phyloP scores from a whole-genome alignment of 2,329 filamentous ascomycete species.

The Trichophyton mentagrophytes region DNA sequence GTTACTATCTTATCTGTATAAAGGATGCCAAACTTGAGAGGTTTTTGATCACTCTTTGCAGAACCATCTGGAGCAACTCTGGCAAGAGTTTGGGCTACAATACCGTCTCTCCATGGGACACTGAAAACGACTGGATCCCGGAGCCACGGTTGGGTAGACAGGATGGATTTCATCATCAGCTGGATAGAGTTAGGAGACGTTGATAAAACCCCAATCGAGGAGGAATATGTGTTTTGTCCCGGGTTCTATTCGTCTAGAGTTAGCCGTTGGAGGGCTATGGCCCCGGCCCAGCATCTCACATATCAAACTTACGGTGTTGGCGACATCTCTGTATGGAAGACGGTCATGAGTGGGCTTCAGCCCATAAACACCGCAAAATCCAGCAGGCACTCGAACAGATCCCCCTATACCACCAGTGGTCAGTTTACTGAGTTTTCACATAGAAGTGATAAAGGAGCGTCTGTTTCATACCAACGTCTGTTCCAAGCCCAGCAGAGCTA shows the following conservation, averaged over 20 bases:
- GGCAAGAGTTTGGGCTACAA: conserved; percentile 23
- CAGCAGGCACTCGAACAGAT: conserved; percentile 46
- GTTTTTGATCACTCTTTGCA: conserved; percentile 16
- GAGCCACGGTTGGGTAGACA: conserved; percentile 51
- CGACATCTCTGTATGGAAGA: conserved; percentile 45
- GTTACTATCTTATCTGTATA: conserved; percentile 39
- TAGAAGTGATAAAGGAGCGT: not conserved
- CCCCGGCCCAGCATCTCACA: not conserved
- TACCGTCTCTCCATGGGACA: conserved; percentile 49
- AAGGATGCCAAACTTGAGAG: conserved; percentile 44
- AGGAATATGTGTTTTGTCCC: conserved; percentile 51
- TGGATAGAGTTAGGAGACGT: conserved; percentile 43
- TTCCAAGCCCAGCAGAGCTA: conserved; percentile 45
- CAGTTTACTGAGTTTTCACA: not conserved
- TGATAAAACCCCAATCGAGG: conserved; percentile 51
- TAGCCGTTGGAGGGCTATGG: not conserved
- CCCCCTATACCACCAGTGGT: conserved; percentile 31
- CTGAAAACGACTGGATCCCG: conserved; percentile 53
- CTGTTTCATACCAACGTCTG: conserved; percentile 31
- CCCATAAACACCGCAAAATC: conserved; percentile 46
- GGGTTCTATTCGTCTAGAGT: conserved; percentile 2
- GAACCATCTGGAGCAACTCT: conserved; percentile 30
- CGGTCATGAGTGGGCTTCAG: conserved; percentile 43
- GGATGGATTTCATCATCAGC: conserved; percentile 43
- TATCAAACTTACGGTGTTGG: conserved; percentile 35